These are phyloP conservation scores for Porphyra umbilicalis DNA, from an alignment of 31 red algal species.

Conservation along the genomic window DNA sequence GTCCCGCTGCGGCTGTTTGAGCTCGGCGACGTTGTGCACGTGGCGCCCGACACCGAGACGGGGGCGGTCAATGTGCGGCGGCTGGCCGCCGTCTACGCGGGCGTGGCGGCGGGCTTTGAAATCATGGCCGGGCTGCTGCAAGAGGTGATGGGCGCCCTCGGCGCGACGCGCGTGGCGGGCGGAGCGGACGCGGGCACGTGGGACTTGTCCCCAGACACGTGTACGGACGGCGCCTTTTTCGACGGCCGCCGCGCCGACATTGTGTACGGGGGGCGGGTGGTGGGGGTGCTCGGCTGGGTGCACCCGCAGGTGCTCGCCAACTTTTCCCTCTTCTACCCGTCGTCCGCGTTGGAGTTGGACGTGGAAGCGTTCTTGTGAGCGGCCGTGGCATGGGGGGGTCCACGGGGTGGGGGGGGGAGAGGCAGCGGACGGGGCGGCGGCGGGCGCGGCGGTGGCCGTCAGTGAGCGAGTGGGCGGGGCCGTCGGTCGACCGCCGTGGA, in stretches of 20 bases:
- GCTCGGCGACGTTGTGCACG: constrained; percentile 81
- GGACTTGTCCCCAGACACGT: constrained; percentile 24
- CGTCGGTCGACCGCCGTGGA: too few relatives aligned
- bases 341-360: constrained; percentile 92
- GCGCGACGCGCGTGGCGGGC: constrained; percentile 22
- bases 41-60: constrained; percentile 45
- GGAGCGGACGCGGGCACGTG: constrained; percentile 8
- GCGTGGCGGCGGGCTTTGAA: constrained; percentile 83
- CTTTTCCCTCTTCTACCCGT: constrained; percentile 81
- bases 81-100: constrained; percentile 79
- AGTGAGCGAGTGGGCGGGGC: too few relatives aligned
- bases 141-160: constrained; percentile 58
- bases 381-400: background rate
- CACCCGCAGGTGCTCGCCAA: constrained; percentile 91
- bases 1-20: constrained; percentile 95
- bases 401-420: too few relatives aligned
- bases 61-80: constrained; percentile 71
- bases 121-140: constrained; percentile 88
- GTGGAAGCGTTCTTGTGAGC: constrained; percentile 72
- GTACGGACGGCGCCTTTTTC: constrained; percentile 28
- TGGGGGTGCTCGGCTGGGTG: constrained; percentile 82
- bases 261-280: constrained; percentile 26
- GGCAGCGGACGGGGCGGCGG: too few relatives aligned
- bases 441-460: too few relatives aligned
- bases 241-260: constrained; percentile 71